phyloP scores from a whole-genome alignment of 441 rosid species.

The Erysimum cheiri region DNA sequence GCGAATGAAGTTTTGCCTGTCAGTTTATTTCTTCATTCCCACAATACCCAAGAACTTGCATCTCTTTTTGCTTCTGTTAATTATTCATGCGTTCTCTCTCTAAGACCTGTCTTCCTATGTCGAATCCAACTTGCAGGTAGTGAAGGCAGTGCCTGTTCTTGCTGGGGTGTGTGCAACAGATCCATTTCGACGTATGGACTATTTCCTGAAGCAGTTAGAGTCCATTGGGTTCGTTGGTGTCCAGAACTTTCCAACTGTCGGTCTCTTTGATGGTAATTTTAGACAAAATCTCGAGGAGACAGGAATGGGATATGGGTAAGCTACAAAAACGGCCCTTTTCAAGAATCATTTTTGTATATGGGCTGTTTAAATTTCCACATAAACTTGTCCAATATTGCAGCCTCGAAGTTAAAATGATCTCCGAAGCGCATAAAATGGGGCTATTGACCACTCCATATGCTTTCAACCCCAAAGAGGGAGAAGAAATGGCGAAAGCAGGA shows the following conservation, averaged over 20 bases:
- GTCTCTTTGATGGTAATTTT: constrained; percentile 93
- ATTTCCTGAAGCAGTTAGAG: constrained; percentile 84
- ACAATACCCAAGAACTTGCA: constrained; percentile 12
- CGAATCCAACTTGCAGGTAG: constrained; percentile 57
- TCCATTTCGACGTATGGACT: constrained; percentile 88
- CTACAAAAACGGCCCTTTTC: constrained; percentile 29
- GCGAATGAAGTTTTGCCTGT: constrained; percentile 96
- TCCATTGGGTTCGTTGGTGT: constrained; percentile 89
- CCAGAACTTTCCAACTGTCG: constrained; percentile 97
- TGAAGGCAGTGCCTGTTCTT: constrained; percentile 84
- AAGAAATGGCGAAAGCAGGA: constrained; percentile 90
- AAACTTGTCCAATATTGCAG: constrained; percentile 48
- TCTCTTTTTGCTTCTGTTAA: constrained; percentile 11
- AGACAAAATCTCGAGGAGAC: constrained; percentile 97
- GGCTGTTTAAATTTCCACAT: neutral
- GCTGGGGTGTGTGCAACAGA: constrained; percentile 97
- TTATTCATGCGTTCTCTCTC: constrained; percentile 6
- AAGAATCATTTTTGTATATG: constrained; percentile 13
- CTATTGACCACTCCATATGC: constrained; percentile 94
- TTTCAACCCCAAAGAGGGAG: constrained; percentile 74
- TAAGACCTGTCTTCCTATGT: neutral
- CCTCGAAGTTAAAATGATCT: constrained; percentile 89
- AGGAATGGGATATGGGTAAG: constrained; percentile 95
- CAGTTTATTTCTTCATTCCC: constrained; percentile 44
- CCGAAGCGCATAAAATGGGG: constrained; percentile 86